Percentiles rank a stretch among this genome's conserved stretches.
phyloP scores from a whole-genome alignment of 352 stramenopile genomes.

The Phytophthora crassamura region DNA sequence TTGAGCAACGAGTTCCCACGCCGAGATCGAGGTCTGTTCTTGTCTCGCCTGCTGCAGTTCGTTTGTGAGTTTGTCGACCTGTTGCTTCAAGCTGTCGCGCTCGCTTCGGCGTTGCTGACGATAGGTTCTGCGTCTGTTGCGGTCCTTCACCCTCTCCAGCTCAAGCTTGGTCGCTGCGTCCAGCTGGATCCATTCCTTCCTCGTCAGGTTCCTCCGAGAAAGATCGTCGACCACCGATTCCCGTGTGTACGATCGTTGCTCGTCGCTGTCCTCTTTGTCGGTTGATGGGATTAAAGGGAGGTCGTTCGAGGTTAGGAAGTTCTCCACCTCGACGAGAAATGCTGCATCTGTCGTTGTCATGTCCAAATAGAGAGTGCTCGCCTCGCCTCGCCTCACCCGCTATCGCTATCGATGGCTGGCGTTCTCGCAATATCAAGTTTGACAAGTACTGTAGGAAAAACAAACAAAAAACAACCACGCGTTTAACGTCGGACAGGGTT shows the following conservation, averaged over 20 bases:
- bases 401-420: too few relatives aligned
- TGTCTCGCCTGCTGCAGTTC: slow-evolving; percentile 2
- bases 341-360: slow-evolving; percentile 10
- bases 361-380: not conserved
- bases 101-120: slow-evolving; percentile 5
- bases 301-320: slow-evolving; percentile 7
- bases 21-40: not conserved
- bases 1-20: slow-evolving; percentile 11
- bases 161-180: slow-evolving; percentile 5
- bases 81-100: slow-evolving; percentile 1
- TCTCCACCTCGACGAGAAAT: slow-evolving; percentile 20
- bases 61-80: slow-evolving; percentile 11
- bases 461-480: too few relatives aligned
- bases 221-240: too few relatives aligned
- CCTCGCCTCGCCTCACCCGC: not conserved
- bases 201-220: too few relatives aligned
- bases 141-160: slow-evolving; percentile 9
- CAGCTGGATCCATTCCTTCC: not conserved
- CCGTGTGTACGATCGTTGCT: too few relatives aligned
- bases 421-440: too few relatives aligned
- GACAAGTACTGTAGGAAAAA: too few relatives aligned
- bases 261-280: not conserved
- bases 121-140: slow-evolving; percentile 7
- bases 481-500: too few relatives aligned
- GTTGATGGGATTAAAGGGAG: not conserved